Conservation (phyloP, 345 rosid genomes). For the Clausena lansium region DNA sequence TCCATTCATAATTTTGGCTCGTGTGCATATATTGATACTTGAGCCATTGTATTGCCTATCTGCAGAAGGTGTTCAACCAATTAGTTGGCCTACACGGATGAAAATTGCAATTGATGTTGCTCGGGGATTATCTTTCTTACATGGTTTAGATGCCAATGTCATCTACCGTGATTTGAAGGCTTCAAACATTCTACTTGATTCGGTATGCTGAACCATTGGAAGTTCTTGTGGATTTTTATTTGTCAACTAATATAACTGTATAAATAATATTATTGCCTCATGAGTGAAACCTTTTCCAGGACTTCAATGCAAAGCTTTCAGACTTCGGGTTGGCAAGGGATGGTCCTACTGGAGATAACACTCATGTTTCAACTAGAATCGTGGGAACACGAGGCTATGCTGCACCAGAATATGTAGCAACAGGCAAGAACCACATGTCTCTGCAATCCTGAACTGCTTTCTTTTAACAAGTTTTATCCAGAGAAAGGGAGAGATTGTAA, state of each 20-base stretch:
- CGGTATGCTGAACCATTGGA: slow-evolving; percentile 35
- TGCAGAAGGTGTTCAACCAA: slow-evolving; percentile 59
- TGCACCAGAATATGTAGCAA: slow-evolving; percentile 89
- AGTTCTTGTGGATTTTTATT: neutral
- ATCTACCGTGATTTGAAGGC: slow-evolving; percentile 72
- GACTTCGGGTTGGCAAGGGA: slow-evolving; percentile 96
- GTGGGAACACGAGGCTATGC: slow-evolving; percentile 92
- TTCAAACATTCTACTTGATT: slow-evolving; percentile 66
- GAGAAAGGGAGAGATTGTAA: neutral
- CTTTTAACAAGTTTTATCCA: neutral
- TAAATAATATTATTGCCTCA: slow-evolving; percentile 5
- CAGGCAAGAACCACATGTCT: slow-evolving; percentile 44
- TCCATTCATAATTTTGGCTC: neutral
- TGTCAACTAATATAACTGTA: neutral
- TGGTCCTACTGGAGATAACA: slow-evolving; percentile 85
- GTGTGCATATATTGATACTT: neutral
- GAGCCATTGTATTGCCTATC: neutral
- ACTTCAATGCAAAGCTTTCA: slow-evolving; percentile 74
- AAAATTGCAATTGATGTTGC: slow-evolving; percentile 51
- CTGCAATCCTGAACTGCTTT: neutral
- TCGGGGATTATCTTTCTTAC: slow-evolving; percentile 60
- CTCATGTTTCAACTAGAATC: slow-evolving; percentile 87
- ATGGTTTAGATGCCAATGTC: slow-evolving; percentile 57
- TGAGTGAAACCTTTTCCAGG: slow-evolving; percentile 36
- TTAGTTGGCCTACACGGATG: slow-evolving; percentile 55